phyloP scores from a whole-genome alignment of 768 basidiomycete species.

The Lentinula raphanica region DNA sequence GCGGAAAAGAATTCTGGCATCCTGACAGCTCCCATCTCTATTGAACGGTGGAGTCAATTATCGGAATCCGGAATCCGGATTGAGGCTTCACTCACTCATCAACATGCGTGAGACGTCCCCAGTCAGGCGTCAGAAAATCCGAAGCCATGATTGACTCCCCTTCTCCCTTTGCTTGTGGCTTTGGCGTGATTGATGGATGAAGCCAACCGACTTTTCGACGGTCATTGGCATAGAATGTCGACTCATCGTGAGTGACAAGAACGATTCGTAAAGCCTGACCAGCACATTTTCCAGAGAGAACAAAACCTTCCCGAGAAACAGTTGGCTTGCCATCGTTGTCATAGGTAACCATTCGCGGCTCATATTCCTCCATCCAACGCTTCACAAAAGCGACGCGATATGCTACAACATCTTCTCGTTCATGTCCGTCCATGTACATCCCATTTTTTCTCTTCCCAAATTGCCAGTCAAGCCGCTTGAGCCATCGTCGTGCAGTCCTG shows the following conservation, averaged over 20 bases:
- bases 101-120: constrained; percentile 13
- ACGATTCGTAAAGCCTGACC: constrained; percentile 11
- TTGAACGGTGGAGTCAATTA: background rate
- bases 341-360: constrained; percentile 17
- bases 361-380: constrained; percentile 19
- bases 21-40: no score
- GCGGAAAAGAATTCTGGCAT: constrained; percentile 17
- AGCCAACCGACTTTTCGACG: constrained; percentile 17
- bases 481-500: constrained; percentile 26
- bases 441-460: constrained; percentile 24
- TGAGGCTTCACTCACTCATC: constrained; percentile 4
- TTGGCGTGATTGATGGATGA: constrained; percentile 8
- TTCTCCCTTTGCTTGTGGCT: constrained; percentile 25
- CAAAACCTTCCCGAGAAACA: background rate
- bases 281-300: constrained; percentile 15
- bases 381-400: constrained; percentile 24
- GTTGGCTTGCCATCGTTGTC: constrained; percentile 21
- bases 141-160: constrained; percentile 25
- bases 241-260: constrained; percentile 21
- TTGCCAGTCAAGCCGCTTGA: constrained; percentile 26
- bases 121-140: constrained; percentile 24
- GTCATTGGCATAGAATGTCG: constrained; percentile 26
- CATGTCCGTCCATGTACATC: constrained; percentile 35
- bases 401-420: constrained; percentile 29
- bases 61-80: background rate